Conservation (phyloP, 2,329 filamentous ascomycete genomes). For the Colletotrichum cordylinicola region DNA sequence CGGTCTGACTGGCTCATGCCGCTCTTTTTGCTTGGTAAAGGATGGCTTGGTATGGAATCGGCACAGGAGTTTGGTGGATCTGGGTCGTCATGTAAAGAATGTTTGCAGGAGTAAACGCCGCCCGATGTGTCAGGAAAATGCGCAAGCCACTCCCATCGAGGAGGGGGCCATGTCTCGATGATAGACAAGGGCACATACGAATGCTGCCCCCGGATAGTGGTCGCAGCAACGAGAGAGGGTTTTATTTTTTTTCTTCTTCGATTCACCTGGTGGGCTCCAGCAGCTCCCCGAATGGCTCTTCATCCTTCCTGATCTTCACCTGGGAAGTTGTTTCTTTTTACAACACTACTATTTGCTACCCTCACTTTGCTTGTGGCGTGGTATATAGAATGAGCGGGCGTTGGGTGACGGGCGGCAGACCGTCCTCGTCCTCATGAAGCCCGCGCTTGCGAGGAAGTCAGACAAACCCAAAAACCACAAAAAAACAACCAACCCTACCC, state of each 20-base stretch:
- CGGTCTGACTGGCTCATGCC: conserved; percentile 20
- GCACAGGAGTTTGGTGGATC: conserved; percentile 22
- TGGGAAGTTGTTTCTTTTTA: conserved; percentile 11
- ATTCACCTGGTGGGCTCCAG: conserved; percentile 7
- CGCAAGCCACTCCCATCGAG: conserved; percentile 19
- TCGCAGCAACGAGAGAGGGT: conserved; percentile 21
- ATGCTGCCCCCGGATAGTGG: conserved; percentile 13
- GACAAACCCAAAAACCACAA: background rate
- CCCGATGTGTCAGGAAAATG: conserved; percentile 21
- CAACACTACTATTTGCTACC: conserved; percentile 13
- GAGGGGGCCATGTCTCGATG: conserved; percentile 21
- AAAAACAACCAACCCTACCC: background rate
- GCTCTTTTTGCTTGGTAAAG: conserved; percentile 19
- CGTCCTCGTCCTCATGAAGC: background rate
- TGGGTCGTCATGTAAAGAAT: conserved; percentile 23
- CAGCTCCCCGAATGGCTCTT: conserved; percentile 1
- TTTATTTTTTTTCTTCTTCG: conserved; percentile 14
- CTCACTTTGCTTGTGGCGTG: conserved; percentile 19
- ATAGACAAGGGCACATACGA: conserved; percentile 13
- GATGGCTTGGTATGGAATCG: conserved; percentile 22
- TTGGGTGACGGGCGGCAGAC: background rate
- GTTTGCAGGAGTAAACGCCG: conserved; percentile 22
- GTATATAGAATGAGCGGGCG: conserved; percentile 12
- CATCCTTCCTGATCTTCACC: background rate
- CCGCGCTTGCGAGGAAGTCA: conserved; percentile 3